Conservation (phyloP, 2,329 filamentous ascomycete genomes). For the Neurospora crassa region DNA sequence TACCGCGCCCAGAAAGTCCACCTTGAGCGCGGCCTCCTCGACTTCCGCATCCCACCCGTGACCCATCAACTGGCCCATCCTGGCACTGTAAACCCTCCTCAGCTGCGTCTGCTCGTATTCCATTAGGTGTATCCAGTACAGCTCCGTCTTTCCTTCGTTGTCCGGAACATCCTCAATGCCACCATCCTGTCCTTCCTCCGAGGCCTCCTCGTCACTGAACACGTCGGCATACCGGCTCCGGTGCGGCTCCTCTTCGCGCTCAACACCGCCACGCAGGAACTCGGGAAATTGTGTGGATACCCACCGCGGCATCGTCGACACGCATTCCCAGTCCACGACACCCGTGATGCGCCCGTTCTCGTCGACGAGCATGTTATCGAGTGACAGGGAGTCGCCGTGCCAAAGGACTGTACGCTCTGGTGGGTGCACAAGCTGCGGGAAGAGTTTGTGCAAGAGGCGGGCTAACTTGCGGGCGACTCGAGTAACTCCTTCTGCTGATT, state of each 20-base stretch:
- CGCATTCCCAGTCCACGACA: slow-evolving; percentile 33
- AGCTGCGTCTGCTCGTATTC: slow-evolving; percentile 31
- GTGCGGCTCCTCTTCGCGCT: slow-evolving; percentile 23
- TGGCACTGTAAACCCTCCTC: slow-evolving; percentile 23
- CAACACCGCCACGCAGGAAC: slow-evolving; percentile 22
- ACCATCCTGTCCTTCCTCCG: slow-evolving; percentile 1
- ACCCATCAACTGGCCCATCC: slow-evolving; percentile 23
- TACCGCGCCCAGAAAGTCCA: slow-evolving; percentile 23
- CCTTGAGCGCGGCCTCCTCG: slow-evolving; percentile 18
- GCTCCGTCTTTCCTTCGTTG: slow-evolving; percentile 27
- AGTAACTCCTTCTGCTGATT: slow-evolving; percentile 22
- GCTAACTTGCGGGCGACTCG: slow-evolving; percentile 20
- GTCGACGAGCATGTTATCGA: slow-evolving; percentile 31
- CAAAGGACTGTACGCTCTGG: slow-evolving; percentile 25
- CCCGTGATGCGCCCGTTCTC: slow-evolving; percentile 25
- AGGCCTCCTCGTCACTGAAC: slow-evolving; percentile 7
- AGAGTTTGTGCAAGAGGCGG: slow-evolving; percentile 23
- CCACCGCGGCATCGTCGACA: slow-evolving; percentile 31
- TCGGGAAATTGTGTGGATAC: slow-evolving; percentile 22
- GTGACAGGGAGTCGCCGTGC: slow-evolving; percentile 29
- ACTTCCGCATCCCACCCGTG: slow-evolving; percentile 23
- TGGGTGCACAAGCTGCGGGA: slow-evolving; percentile 16
- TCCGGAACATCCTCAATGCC: slow-evolving; percentile 20
- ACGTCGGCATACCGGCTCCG: slow-evolving; percentile 24
- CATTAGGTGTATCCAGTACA: slow-evolving; percentile 31